phyloP scores from a whole-genome alignment of 2,329 filamentous ascomycete genomes.

The Erysiphe pulchra region DNA sequence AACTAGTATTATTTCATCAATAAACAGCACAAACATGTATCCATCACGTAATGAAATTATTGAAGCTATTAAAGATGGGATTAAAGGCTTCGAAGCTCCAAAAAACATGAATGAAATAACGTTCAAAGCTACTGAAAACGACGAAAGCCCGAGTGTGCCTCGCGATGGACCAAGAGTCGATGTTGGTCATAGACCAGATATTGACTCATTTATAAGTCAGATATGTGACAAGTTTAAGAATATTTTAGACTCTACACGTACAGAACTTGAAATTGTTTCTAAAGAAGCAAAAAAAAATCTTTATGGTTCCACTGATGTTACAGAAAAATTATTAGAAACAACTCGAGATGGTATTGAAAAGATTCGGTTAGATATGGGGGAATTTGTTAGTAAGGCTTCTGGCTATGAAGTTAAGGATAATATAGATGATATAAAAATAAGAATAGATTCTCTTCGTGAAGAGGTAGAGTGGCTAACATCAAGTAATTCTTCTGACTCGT shows the following conservation, averaged over 20 bases:
- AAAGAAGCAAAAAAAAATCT: conserved; percentile 53
- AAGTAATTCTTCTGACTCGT: conserved; percentile 23
- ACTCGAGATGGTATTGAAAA: conserved; percentile 70
- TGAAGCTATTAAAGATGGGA: conserved; percentile 30
- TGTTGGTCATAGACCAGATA: conserved; percentile 20
- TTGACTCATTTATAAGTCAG: conserved; percentile 21
- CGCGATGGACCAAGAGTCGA: conserved; percentile 32
- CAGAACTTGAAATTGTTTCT: conserved; percentile 32
- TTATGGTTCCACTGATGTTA: conserved; percentile 52
- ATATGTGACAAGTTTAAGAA: conserved; percentile 33
- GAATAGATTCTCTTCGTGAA: conserved; percentile 39
- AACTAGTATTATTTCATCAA: conserved; percentile 6
- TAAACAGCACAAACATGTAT: conserved; percentile 43
- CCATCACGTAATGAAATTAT: conserved; percentile 44
- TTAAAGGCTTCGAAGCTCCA: conserved; percentile 24
- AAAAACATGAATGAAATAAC: conserved; percentile 31
- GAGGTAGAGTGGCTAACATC: conserved; percentile 34
- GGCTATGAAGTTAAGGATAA: conserved; percentile 47
- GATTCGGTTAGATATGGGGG: conserved; percentile 55
- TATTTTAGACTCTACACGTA: conserved; percentile 32
- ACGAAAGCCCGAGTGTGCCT: conserved; percentile 26
- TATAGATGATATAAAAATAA: conserved; percentile 41
- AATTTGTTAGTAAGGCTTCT: conserved; percentile 48
- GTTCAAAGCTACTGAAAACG: conserved; percentile 27
- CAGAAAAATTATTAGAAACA: conserved; percentile 69